Percentiles rank a stretch among this genome's conserved stretches.
These are phyloP conservation scores for Ascobolus immersus DNA, from an alignment of 495 filamentous ascomycete species.

Conservation along the genomic window DNA sequence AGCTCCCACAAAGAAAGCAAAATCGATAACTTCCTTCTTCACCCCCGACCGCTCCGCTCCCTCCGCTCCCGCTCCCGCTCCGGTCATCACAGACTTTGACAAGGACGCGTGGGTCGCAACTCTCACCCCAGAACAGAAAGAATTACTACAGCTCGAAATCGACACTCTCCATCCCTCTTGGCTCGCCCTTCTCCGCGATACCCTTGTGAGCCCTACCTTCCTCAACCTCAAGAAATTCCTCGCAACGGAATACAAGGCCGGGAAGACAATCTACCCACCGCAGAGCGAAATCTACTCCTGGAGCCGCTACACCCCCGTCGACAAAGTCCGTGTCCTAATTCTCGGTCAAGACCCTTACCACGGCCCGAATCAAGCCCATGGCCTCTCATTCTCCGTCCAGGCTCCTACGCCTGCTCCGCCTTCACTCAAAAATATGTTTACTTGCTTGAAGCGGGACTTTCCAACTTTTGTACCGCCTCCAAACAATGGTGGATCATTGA, in stretches of 20 bases:
- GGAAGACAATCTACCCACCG: slow-evolving; percentile 62
- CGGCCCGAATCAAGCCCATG: slow-evolving; percentile 84
- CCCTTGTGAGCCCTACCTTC: slow-evolving; percentile 51
- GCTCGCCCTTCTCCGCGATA: slow-evolving; percentile 65
- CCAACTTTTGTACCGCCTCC: slow-evolving; percentile 50
- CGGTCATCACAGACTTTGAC: slow-evolving; percentile 34
- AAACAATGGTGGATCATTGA: slow-evolving; percentile 53
- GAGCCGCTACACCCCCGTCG: slow-evolving; percentile 74
- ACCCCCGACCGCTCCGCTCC: slow-evolving; percentile 15
- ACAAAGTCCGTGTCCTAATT: slow-evolving; percentile 68
- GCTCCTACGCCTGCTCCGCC: slow-evolving; percentile 70
- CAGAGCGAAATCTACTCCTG: slow-evolving; percentile 80
- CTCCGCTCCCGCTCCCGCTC: slow-evolving; percentile 9
- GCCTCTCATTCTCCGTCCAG: slow-evolving; percentile 78
- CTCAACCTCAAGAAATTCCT: slow-evolving; percentile 71
- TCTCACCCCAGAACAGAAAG: slow-evolving; percentile 56
- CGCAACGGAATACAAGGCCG: slow-evolving; percentile 42
- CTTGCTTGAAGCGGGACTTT: slow-evolving; percentile 59
- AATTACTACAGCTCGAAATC: slow-evolving; percentile 66
- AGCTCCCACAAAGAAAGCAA: slow-evolving; percentile 42
- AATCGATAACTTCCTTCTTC: slow-evolving; percentile 35
- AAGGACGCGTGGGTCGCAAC: slow-evolving; percentile 64
- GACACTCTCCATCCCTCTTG: slow-evolving; percentile 74
- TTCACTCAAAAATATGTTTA: slow-evolving; percentile 81
- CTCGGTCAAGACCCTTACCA: slow-evolving; percentile 95